Conservation (phyloP, 78 protist species). For the Thecamonas trahens region DNA sequence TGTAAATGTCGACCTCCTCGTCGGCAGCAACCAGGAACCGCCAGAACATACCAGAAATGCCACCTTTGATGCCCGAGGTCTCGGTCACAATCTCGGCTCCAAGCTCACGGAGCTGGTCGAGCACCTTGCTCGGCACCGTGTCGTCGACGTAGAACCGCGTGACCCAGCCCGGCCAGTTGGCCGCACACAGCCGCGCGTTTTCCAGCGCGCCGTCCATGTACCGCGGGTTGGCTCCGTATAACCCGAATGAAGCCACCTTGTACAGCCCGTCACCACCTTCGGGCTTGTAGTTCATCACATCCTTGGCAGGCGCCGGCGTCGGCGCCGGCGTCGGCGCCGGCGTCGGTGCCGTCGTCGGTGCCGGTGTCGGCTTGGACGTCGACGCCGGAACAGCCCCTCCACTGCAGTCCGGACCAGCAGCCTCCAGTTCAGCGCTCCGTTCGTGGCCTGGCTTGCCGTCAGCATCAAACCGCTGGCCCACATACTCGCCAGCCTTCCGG, state of each 20-base stretch:
- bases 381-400: too few relatives aligned
- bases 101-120: not conserved
- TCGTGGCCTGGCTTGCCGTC: too few relatives aligned
- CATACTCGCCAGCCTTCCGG: too few relatives aligned
- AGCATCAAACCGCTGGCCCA: too few relatives aligned
- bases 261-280: too few relatives aligned
- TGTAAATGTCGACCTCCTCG: conserved; percentile 7
- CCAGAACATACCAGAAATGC: conserved; percentile 20
- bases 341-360: too few relatives aligned
- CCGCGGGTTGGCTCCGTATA: conserved; percentile 9
- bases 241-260: not conserved
- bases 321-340: too few relatives aligned
- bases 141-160: conserved; percentile 13
- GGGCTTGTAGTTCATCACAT: too few relatives aligned
- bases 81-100: not conserved
- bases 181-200: not conserved
- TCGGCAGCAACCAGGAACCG: conserved; percentile 22
- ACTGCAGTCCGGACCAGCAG: too few relatives aligned
- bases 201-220: conserved; percentile 6
- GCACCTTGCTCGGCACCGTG: conserved; percentile 23
- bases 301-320: too few relatives aligned
- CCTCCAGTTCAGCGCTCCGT: too few relatives aligned
- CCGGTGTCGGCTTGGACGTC: too few relatives aligned
- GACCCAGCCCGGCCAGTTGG: conserved; percentile 18
- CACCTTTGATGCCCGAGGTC: not conserved